Base-by-base conservation (phyloP, 208 protist species). In the Crithidia bombi region DNA sequence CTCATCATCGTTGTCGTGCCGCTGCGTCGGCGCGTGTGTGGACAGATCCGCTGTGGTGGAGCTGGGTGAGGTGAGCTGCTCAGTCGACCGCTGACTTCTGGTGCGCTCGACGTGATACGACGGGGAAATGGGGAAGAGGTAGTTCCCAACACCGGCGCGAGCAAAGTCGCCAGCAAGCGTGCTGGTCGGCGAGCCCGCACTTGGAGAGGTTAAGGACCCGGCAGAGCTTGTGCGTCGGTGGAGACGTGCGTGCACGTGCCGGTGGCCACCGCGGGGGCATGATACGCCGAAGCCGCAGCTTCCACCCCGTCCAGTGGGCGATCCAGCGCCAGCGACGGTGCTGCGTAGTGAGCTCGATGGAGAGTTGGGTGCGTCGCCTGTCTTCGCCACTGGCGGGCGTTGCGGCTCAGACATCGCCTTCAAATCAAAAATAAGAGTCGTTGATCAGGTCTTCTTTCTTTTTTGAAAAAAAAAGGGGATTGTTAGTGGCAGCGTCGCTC, bases 171-270 rank as follows among this genome's bases (percentile, higher is more conserved):
- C 28, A 0, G 32, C 50, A 21, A 50, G 25, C 25, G 14, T 30
- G 50, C 32, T 39, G 32, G 58, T 52, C 7, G 49, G 59, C 21
- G 59, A 56, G 50, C 39, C 59, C 10, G 28, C 19, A 26, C 5
- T 41, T 3, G 57, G 21, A 15, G 58, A 52, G 15, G 28, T 28
- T 25, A 46, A 21, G 12, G 50, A 62, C 28, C 36, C 6, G 23
- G 58, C 47, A 25, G 68, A 62, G 68, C 56, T 39, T 11, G 39
- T 26, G 28, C 15, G 50, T 3, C 7, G 17, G 39, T 51, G 36
- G 1, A 50, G 30, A 26, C 58, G 68, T 11, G 68, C 68, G 26
- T 33, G 59, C 23, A 74, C 68, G 5, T 74, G 68, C n/a, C 68
- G 68, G 5, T 59, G 68, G 23, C 58, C 68, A 23, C 58, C 68